Conservation (phyloP, 371 early-diverging fungal genomes). For the Haplosporangium sp. region DNA sequence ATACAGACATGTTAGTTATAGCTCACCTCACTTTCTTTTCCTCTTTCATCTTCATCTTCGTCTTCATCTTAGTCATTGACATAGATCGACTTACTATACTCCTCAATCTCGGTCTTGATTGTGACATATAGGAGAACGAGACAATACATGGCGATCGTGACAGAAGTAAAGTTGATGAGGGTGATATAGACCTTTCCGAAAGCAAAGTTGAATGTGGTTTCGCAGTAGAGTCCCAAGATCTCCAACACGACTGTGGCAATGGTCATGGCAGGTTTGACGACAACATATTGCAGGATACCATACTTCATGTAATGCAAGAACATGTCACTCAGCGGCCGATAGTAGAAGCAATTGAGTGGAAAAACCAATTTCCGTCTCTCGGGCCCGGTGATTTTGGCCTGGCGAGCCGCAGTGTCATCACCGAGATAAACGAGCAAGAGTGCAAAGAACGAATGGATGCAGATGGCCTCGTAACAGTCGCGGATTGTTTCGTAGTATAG, state of each 20-base stretch:
- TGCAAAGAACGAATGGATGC: constrained; percentile 68
- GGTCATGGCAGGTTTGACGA: constrained; percentile 68
- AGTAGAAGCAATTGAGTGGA: constrained; percentile 71
- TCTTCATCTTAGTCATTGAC: not conserved
- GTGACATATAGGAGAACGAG: constrained; percentile 63
- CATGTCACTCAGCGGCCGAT: constrained; percentile 68
- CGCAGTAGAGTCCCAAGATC: constrained; percentile 63
- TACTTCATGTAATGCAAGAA: constrained; percentile 65
- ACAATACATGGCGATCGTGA: constrained; percentile 56
- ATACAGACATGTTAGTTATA: not conserved
- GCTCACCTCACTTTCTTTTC: not conserved
- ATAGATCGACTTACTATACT: constrained; percentile 56
- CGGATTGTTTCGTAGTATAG: constrained; percentile 73
- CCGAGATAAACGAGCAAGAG: constrained; percentile 70
- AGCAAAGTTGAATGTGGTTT: constrained; percentile 60
- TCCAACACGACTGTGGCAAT: constrained; percentile 66
- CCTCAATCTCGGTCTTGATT: constrained; percentile 56
- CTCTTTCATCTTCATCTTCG: not conserved
- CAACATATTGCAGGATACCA: constrained; percentile 73
- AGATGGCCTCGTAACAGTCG: constrained; percentile 78
- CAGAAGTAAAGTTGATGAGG: constrained; percentile 54
- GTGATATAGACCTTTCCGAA: constrained; percentile 69
- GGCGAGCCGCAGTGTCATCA: constrained; percentile 52
- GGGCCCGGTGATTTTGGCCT: constrained; percentile 37
- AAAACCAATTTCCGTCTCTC: constrained; percentile 61